phyloP scores from a whole-genome alignment of 177 flowering plant species.

The Telopea speciosissima region DNA sequence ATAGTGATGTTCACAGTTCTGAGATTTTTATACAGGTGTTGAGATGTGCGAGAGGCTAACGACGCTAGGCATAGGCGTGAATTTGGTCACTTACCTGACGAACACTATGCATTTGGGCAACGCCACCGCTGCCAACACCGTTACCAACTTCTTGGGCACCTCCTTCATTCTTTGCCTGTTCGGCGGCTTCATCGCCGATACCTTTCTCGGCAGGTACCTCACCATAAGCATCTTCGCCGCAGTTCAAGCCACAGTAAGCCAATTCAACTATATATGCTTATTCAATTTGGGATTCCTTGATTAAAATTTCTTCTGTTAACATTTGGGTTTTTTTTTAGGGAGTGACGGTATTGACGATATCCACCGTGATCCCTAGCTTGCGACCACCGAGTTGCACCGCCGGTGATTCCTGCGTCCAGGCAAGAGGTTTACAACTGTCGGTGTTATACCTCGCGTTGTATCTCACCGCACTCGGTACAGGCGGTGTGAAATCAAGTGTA shows the following conservation, averaged over 20 bases:
- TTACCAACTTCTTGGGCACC: conserved; percentile 93
- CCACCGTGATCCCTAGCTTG: conserved; percentile 66
- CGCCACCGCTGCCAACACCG: conserved; percentile 76
- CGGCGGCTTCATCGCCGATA: conserved; percentile 93
- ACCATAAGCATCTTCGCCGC: conserved; percentile 81
- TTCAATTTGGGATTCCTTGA: too few species aligned
- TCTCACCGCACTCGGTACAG: conserved; percentile 88
- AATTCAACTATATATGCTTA: too few species aligned
- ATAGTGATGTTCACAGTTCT: too few species aligned
- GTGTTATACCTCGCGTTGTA: conserved; percentile 71
- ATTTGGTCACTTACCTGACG: conserved; percentile 82
- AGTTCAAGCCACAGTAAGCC: conserved; percentile 71
- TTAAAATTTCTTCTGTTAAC: neutral
- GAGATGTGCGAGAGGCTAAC: conserved; percentile 82
- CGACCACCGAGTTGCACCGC: conserved; percentile 61
- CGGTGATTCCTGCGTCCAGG: conserved; percentile 42
- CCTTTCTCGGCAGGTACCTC: conserved; percentile 86
- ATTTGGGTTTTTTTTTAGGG: conserved; percentile 39
- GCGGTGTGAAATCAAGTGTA: conserved; percentile 90
- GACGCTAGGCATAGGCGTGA: conserved; percentile 88
- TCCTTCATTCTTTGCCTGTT: conserved; percentile 92
- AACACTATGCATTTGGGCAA: conserved; percentile 87
- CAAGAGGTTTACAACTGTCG: conserved; percentile 44
- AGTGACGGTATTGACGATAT: conserved; percentile 71
- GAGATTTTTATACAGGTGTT: conserved; percentile 37